phyloP scores from a whole-genome alignment of 2,329 filamentous ascomycete genomes.

The Capronia epimyces region DNA sequence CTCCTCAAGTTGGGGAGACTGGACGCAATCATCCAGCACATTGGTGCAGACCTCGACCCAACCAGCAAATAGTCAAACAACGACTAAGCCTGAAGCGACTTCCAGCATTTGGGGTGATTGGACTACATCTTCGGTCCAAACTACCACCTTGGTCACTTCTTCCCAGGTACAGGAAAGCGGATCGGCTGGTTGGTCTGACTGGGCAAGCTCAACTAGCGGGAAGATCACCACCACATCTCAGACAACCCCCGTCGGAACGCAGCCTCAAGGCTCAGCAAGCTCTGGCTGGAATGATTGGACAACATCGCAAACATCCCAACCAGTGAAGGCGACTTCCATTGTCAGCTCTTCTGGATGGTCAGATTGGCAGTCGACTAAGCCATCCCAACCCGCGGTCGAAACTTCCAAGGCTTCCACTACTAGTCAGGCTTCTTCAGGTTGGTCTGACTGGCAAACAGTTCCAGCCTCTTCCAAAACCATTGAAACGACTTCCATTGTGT shows the following conservation, averaged over 20 bases:
- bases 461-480: not conserved
- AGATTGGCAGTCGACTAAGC: too few species aligned
- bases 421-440: not conserved
- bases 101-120: not conserved
- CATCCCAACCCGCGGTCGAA: too few species aligned
- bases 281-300: slow-evolving; percentile 1
- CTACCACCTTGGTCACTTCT: not conserved
- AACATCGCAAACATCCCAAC: too few species aligned
- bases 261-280: too few species aligned
- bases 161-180: too few species aligned
- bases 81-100: not conserved
- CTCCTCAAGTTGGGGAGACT: not conserved
- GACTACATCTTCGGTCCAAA: not conserved
- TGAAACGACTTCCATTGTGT: not conserved
- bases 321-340: too few species aligned
- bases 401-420: not conserved
- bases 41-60: not conserved
- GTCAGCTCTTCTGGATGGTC: too few species aligned
- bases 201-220: too few species aligned
- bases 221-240: not conserved
- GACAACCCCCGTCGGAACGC: too few species aligned
- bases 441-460: not conserved
- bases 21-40: not conserved
- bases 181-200: too few species aligned
- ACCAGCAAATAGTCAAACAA: too few species aligned